Base-by-base conservation (phyloP, 441 rosid species). In the Pelargonium myrrhifolium region DNA sequence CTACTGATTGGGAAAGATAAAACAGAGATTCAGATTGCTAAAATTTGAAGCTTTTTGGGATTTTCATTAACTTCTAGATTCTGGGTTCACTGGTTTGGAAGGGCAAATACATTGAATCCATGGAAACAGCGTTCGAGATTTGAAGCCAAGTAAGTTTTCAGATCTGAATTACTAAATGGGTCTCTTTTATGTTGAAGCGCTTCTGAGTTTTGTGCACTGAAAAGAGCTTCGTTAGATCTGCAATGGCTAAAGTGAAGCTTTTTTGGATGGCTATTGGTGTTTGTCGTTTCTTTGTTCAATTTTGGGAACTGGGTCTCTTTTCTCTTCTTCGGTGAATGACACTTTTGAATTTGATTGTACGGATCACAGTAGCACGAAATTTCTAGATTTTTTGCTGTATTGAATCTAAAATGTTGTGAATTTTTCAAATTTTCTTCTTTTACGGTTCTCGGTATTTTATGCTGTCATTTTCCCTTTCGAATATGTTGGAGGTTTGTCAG, bases 111-210 rank as follows among this genome's bases (percentile, higher is more conserved):
- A 51, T 51, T 51, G 58, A 51, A 79, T 71, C 79, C 66, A 65
- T 72, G 42, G 58, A 61, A 64, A 66, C 72, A 56, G 70, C 71
- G 68, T 69, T 76, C 68, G 58, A 71, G 84, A 66, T 65, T 79
- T 73, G 70, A 75, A 79, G 84, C 80, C 72, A 64, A 71, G 88
- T 89, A 71, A 81, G 96, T 79, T 81, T 78, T 71, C 88, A 83
- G 91, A 88, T 92, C 91, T 87, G 78, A 82, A 81, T 86, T 78
- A 65, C 66, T 83, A 62, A 74, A 71, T 74, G 68, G 73, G 69
- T 70, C 39, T 28, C 31, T 45, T 79, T 68, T 65, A 67, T 39
- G 67, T 68, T 65, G 51, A 53, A 62, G 22, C 59, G 9, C 22
- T 18, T 53, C 71, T 47, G 58, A 17, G 37, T 17, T 51, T 72